Base-by-base conservation (phyloP, 495 filamentous ascomycete genomes). In the Trichoderma gamsii region DNA sequence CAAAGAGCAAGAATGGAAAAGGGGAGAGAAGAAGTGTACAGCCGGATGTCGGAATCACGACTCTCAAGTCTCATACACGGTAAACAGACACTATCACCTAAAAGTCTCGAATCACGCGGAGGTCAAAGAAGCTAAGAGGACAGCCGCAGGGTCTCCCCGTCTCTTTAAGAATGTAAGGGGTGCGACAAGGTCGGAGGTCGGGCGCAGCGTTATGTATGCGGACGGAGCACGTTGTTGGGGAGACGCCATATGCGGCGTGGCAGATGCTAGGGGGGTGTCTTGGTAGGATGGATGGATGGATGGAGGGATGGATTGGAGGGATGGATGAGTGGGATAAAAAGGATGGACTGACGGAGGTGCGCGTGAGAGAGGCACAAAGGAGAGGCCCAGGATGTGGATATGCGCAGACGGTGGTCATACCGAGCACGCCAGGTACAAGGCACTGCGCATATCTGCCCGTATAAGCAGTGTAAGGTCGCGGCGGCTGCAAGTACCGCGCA, bases 221-320 rank as follows among this genome's bases (percentile, higher is more conserved):
- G 56, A 61, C 56, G 56, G 56, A 61, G 56, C 56, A 61, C 56
- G 56, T 61, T 61, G 56, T 61, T 61, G 56, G 56, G 56, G 56
- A 61, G 56, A 61, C 56, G 56, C 56, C 56, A 61, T 61, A 29
- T 61, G 56, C 56, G 27, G 56, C 56, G 25, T 61, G 56, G 56
- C 56, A 61, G 56, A 25, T 32, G 29, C 56, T 29, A 32, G 56
- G 56, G 56, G 56, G 29, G 56, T 23, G 56, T 61, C 56, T 61
- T 61, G 56, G 25, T 29, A 61, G 56, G 56, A 61, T 61, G 56
- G 56, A 38, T 38, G 51, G 56, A 61, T 61, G 56, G 56, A 61
- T 27, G 56, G 56, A 61, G 35, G 56, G 25, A 32, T 61, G 56
- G 13, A 38, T 38, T 38, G 27, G 27, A 61, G 16, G 56, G 56